Evolutionary conservation across 1,139 yeast species (phyloP), one percentile per base, ranked within the genome.

Genomic region (Geotrichum bryndzae): DNA sequence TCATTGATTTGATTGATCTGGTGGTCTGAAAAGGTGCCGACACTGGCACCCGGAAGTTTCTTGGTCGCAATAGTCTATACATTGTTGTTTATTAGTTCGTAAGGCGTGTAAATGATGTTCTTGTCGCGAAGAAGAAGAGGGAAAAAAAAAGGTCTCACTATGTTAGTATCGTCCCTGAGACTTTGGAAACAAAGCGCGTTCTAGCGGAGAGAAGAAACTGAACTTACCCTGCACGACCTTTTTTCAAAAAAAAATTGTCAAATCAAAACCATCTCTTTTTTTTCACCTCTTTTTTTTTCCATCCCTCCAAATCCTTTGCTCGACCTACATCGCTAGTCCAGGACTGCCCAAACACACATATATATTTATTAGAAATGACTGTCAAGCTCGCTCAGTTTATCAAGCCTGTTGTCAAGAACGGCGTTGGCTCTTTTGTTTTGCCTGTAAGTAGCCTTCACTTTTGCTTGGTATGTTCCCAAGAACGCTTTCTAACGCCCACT

Each of bases 341-440:
- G 33, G 33, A 27, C 33, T 48, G n/a, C 51, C 29, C 33, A 31
- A 23, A 53, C 46, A 33, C 46, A 33, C 46, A 33, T 45, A 53
- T 53, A 48, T 18, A 48, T 29, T 18, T 41, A n/a, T n/a, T n/a
- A n/a, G n/a, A 10, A 41, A 72, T 68, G 72, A 67, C 72, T 53
- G 72, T 67, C 53, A 65, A 64, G 55, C 68, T 68, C 23, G 68
- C 66, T 23, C 63, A 65, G 57, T 63, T 63, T 51, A 56, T 67
- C 51, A 62, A 62, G 56, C 74, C 74, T 29, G 62, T 65, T 56
- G 60, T 88, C 35, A 82, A 91, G 65, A 91, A 91, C 71, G 97
- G 97, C 52, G 80, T 89, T 31, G 95, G 95, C 6, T 84, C 95
- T 0, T 90, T 83, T 71, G 83, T 90, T 15, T 79, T 79, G 55